These are phyloP conservation scores for Beauveria varroae DNA, from an alignment of 2,329 filamentous ascomycete genomes.

Conservation along the genomic window DNA sequence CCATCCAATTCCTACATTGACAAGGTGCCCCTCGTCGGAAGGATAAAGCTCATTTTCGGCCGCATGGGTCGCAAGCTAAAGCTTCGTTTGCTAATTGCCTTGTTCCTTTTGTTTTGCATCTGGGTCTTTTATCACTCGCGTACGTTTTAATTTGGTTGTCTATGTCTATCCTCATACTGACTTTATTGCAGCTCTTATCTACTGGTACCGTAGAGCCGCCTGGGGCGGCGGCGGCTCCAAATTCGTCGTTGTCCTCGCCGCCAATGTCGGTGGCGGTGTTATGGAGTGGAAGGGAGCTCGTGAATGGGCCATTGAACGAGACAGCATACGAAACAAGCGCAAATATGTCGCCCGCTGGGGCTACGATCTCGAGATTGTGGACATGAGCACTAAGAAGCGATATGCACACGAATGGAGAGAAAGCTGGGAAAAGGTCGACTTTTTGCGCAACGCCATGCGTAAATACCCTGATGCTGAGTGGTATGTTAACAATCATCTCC, in stretches of 20 bases:
- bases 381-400: slow-evolving; percentile 97
- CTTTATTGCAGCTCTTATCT: slow-evolving; percentile 39
- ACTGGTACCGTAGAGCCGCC: slow-evolving; percentile 63
- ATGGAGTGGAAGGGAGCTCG: slow-evolving; percentile 98
- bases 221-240: slow-evolving; percentile 80
- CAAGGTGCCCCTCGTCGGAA: slow-evolving; percentile 39
- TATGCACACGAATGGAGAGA: slow-evolving; percentile 99
- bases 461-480: slow-evolving; percentile 97
- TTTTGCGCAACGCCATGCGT: slow-evolving; percentile 76
- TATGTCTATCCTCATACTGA: slow-evolving; percentile 17
- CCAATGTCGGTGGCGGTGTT: slow-evolving; percentile 91
- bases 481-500: slow-evolving; percentile 42
- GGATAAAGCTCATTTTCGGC: slow-evolving; percentile 36
- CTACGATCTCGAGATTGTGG: slow-evolving; percentile 91
- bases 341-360: slow-evolving; percentile 84
- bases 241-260: slow-evolving; percentile 85
- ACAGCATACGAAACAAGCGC: slow-evolving; percentile 92
- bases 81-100: slow-evolving; percentile 50
- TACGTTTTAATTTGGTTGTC: slow-evolving; percentile 39
- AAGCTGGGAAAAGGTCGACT: slow-evolving; percentile 98
- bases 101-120: slow-evolving; percentile 53
- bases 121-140: slow-evolving; percentile 65
- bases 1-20: slow-evolving; percentile 47
- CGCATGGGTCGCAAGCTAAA: slow-evolving; percentile 59
- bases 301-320: slow-evolving; percentile 96